Evolutionary conservation across 352 stramenopile genomes (phyloP).

Genomic region (Phytophthora foliorum): DNA sequence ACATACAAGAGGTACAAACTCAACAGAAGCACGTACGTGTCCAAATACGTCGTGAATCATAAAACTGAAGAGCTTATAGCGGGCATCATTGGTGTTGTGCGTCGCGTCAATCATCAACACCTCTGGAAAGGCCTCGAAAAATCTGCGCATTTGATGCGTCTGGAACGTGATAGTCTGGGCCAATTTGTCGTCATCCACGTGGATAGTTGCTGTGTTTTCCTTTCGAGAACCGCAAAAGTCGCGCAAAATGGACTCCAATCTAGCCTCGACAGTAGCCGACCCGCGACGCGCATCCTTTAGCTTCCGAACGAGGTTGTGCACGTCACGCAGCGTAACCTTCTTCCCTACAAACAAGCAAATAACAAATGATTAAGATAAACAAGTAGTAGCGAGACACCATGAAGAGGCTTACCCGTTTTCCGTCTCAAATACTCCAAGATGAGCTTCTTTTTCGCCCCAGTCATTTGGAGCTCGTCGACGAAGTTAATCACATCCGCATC

Average conservation of each 20-base stretch:
- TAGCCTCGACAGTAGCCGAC: neutral
- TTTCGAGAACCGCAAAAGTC: too few relatives aligned
- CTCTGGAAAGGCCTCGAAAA: constrained; percentile 9
- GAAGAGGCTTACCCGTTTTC: neutral
- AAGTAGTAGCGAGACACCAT: too few relatives aligned
- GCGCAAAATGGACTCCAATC: too few relatives aligned
- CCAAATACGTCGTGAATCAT: constrained; percentile 1
- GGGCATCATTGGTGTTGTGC: neutral
- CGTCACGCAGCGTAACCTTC: neutral
- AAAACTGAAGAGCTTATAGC: constrained; percentile 3
- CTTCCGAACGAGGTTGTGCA: neutral
- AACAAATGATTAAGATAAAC: too few relatives aligned
- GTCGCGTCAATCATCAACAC: constrained; percentile 11
- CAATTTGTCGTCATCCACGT: constrained; percentile 10
- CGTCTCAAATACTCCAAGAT: neutral
- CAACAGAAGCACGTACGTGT: too few relatives aligned
- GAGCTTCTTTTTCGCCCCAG: neutral
- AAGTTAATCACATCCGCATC: neutral
- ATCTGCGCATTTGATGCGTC: constrained; percentile 8
- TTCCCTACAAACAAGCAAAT: constrained; percentile 1
- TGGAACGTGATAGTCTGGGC: constrained; percentile 15
- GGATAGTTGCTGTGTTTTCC: too few relatives aligned
- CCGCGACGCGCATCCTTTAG: neutral
- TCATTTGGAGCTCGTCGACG: neutral
- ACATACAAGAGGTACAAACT: too few relatives aligned